A percentile compares a stretch with the other conserved stretches of the same genome.
Evolutionary conservation across 225 moss, liverwort and hornwort genomes (phyloP).

Genomic region (Physcomitrellopsis africana): DNA sequence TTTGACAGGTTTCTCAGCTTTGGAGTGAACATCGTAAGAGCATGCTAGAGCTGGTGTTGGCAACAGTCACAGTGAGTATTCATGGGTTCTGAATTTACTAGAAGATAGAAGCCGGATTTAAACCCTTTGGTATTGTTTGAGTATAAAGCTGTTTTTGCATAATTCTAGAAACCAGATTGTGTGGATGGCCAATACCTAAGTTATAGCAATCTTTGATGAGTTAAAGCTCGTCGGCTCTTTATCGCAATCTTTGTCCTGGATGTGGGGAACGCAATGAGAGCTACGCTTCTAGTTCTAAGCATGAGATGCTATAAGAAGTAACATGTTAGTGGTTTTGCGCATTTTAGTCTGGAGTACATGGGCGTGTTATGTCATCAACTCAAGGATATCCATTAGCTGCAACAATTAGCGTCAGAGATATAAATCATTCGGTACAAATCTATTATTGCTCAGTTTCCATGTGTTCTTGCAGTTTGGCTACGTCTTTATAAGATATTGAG

Average conservation of each 20-base stretch:
- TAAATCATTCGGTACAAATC: conserved; percentile 61
- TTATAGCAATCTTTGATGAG: not conserved
- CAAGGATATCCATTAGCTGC: conserved; percentile 76
- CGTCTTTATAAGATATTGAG: not conserved
- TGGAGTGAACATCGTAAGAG: conserved; percentile 85
- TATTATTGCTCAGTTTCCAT: not conserved
- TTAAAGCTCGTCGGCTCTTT: not conserved
- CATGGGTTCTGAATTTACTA: conserved; percentile 2
- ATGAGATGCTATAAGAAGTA: conserved; percentile 9
- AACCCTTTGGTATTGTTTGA: not conserved
- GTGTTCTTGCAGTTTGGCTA: not conserved
- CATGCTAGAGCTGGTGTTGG: conserved; percentile 80
- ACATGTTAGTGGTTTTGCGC: conserved; percentile 20
- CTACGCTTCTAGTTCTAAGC: conserved; percentile 10
- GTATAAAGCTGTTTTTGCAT: conserved; percentile 12
- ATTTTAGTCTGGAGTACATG: conserved; percentile 88
- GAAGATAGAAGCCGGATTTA: conserved; percentile 4
- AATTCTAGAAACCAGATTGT: conserved; percentile 4
- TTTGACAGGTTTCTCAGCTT: conserved; percentile 66
- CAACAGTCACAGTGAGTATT: conserved; percentile 63
- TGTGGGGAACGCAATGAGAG: not conserved
- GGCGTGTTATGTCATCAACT: conserved; percentile 72
- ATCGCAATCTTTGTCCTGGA: conserved; percentile 12
- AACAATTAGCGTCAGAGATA: conserved; percentile 69
- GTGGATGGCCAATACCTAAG: not conserved